Base-by-base conservation (phyloP, 2,329 filamentous ascomycete species). In the Talaromyces pinophilus region DNA sequence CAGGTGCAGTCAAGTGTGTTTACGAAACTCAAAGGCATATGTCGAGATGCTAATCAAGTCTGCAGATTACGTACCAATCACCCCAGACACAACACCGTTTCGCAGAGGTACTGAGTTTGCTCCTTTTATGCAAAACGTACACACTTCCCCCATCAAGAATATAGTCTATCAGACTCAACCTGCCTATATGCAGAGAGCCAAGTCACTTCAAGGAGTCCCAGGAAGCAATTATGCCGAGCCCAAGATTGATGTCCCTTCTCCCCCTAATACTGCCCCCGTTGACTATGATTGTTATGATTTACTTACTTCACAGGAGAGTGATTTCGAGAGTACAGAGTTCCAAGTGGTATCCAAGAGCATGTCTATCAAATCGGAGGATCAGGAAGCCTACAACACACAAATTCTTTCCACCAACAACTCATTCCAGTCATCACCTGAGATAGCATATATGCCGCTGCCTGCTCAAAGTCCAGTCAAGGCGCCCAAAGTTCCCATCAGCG, bases 31-130 rank as follows among this genome's bases (percentile, higher is more conserved):
- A 46, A 13, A 15, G 25, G 7, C 15, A 15, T 1, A 28, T 17
- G n/a, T 30, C 7, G 4, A 5, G 11, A 42, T 28, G 22, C 54
- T 67, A 55, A 67, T 35, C 15, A 19, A 10, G 30, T 1, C 3
- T 11, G 50, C 67, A 88, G 88, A 81, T 70, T 89, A 87, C 71
- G 86, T 87, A 70, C 89, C 89, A 66, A 85, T 88, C 55, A 92
- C 90, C 33, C 89, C 90, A 63, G 85, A 85, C 72, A 86, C 87
- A 62, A 90, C 88, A 22, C 88, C 89, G 15, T 77, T 80, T 72
- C 79, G 77, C 71, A 74, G 75, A 70, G 75, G 77, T 62, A 74
- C 75, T 68, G 76, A 77, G 67, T 71, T 76, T 67, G 71, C 74
- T 65, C 76, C 76, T 54, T 77, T 79, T 63, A 75, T 75, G 68